Base-by-base conservation (phyloP, 352 stramenopile species). In the Globisporangium cystogenes region DNA sequence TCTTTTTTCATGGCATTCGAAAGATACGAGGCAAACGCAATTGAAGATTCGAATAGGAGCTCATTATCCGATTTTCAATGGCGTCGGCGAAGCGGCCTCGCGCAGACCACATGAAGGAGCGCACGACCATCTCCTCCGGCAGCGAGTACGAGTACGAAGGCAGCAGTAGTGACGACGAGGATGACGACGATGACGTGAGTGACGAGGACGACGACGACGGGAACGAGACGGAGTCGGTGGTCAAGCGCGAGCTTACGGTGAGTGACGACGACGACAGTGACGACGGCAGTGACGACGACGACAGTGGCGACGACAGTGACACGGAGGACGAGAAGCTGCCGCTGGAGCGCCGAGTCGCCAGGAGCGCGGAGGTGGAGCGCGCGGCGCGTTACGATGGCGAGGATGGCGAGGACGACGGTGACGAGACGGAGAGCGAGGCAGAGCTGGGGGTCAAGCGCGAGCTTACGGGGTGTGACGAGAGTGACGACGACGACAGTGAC, bases 141-240 rank as follows among this genome's bases (percentile, higher is more conserved):
- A 53, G 47, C 16, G 27, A 51, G 12, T 26, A 16, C 29, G 35
- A 37, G 27, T 20, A 37, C 29, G 35, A 27, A 14, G 31, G 35
- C 29, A 11, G 29, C 33, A 26, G 18, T 11, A 15, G 21, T 4
- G 18, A 21, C 15, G 20, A 26, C 12, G 16, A n/a, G 7, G 29
- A 14, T 20, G 26, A 26, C 1, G 37, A 48, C 18, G 33, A 37
- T 21, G 57, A 69, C 7, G n/a, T n/a, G n/a, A 37, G 62, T 42
- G 14, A 59, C 46, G 48, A 59, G n/a, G n/a, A n/a, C n/a, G 43
- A 46, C 6, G 58, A 70, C 24, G 55, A 65, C 11, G 43, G 40
- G 2, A 55, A 72, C 24, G 55, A 65, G 31, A 70, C 68, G 16
- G 64, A 72, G 40, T n/a, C 20, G 18, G 12, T 16, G 43, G 60